A percentile compares a stretch with the other conserved stretches of the same genome.
These are phyloP conservation scores for Phytophthora cactorum DNA, from an alignment of 352 stramenopile species.

Conservation along the genomic window DNA sequence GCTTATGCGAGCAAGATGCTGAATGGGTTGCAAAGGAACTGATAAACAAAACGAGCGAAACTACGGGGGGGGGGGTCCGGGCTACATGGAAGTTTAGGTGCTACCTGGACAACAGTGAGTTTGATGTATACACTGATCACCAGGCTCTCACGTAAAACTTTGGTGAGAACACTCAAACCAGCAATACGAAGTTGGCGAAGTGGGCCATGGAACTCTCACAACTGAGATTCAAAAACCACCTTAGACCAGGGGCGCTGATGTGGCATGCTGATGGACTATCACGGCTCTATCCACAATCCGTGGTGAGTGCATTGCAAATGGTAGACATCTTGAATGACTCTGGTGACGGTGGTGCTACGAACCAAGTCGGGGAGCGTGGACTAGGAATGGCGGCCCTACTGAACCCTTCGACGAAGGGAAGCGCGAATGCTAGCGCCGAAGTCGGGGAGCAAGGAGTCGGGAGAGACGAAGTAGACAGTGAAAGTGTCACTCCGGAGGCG, in stretches of 20 bases:
- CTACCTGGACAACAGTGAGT: slow-evolving; percentile 7
- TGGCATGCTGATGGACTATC: neutral
- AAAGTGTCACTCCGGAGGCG: no score
- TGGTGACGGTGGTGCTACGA: no score
- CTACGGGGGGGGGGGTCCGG: neutral
- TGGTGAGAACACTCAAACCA: neutral
- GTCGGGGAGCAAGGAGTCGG: neutral
- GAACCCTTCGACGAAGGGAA: neutral
- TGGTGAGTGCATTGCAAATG: neutral
- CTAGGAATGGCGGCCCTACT: no score
- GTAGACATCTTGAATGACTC: neutral
- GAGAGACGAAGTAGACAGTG: neutral
- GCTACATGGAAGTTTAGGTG: slow-evolving; percentile 9
- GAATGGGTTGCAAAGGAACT: slow-evolving; percentile 8
- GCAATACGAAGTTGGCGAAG: neutral
- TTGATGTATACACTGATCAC: neutral
- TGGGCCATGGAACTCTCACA: neutral
- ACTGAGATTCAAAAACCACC: neutral
- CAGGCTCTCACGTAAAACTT: neutral
- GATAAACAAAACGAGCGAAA: neutral
- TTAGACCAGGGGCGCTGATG: neutral
- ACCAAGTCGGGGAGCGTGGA: no score
- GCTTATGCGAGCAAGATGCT: neutral
- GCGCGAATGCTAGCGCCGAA: neutral
- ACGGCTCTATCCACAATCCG: neutral